Conservation (phyloP, 441 rosid genomes). For the Gossypium davidsonii region DNA sequence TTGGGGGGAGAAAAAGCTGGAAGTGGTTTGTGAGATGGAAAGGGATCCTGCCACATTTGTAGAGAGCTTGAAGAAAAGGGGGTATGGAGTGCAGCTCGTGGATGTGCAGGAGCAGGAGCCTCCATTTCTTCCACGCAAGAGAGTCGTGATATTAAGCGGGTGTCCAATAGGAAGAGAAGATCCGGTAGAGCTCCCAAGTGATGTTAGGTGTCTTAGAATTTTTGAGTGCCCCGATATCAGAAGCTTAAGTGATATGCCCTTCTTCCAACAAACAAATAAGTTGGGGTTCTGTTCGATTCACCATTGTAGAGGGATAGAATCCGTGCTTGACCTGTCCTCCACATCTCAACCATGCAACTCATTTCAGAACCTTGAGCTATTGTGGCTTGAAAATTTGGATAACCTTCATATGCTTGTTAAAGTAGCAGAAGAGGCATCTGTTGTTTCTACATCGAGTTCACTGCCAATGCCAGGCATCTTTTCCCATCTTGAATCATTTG, state of each 20-base stretch:
- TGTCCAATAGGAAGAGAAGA: not conserved
- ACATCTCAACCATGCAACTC: not conserved
- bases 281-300: not conserved
- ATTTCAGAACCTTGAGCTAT: not conserved
- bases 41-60: not conserved
- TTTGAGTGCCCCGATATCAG: not conserved
- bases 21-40: not conserved
- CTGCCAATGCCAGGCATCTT: not conserved
- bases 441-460: not conserved
- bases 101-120: not conserved
- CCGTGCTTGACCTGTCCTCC: not conserved
- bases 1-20: not conserved
- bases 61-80: not conserved
- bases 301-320: not conserved
- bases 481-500: not conserved
- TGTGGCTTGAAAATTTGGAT: not conserved
- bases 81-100: not conserved
- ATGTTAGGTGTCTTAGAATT: not conserved
- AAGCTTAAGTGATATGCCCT: constrained; percentile 5
- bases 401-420: not conserved
- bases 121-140: not conserved
- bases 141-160: not conserved
- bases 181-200: not conserved
- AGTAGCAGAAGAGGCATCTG: not conserved
- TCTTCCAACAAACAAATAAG: not conserved